Evolutionary conservation across 306 rosid genomes (phyloP).

Genomic region (Hippophae gyantsensis): DNA sequence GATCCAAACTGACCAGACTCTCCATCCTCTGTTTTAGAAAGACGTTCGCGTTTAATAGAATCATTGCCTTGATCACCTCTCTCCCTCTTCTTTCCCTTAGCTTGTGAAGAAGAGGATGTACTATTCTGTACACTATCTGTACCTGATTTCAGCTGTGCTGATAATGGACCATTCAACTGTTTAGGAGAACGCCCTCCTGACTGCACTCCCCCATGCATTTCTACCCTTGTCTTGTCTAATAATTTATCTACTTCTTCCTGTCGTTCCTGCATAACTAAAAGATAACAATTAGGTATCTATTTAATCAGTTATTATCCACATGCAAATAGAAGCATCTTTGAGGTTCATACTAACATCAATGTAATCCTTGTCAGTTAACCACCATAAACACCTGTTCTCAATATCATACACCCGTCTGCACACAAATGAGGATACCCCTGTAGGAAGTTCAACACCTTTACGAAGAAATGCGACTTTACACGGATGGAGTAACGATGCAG

Average conservation of each 20-base stretch:
- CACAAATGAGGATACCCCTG: slow-evolving; percentile 72
- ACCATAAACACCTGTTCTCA: slow-evolving; percentile 70
- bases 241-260: slow-evolving; percentile 79
- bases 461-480: slow-evolving; percentile 90
- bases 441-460: slow-evolving; percentile 58
- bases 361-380: slow-evolving; percentile 72
- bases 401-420: slow-evolving; percentile 83
- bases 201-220: slow-evolving; percentile 74
- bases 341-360: slow-evolving; percentile 51
- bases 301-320: neutral
- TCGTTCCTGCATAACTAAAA: slow-evolving; percentile 41
- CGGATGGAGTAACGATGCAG: slow-evolving; percentile 72
- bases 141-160: slow-evolving; percentile 63
- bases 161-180: slow-evolving; percentile 65
- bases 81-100: slow-evolving; percentile 70
- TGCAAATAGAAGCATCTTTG: neutral
- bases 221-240: slow-evolving; percentile 47
- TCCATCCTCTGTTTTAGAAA: slow-evolving; percentile 50
- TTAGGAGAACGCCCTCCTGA: slow-evolving; percentile 82
- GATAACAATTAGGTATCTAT: slow-evolving; percentile 1
- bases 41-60: slow-evolving; percentile 49
- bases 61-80: slow-evolving; percentile 64
- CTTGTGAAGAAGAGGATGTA: slow-evolving; percentile 49
- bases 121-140: slow-evolving; percentile 65
- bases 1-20: slow-evolving; percentile 41